Evolutionary conservation across 2,329 filamentous ascomycete genomes (phyloP).

Genomic region (Claviceps paspali): DNA sequence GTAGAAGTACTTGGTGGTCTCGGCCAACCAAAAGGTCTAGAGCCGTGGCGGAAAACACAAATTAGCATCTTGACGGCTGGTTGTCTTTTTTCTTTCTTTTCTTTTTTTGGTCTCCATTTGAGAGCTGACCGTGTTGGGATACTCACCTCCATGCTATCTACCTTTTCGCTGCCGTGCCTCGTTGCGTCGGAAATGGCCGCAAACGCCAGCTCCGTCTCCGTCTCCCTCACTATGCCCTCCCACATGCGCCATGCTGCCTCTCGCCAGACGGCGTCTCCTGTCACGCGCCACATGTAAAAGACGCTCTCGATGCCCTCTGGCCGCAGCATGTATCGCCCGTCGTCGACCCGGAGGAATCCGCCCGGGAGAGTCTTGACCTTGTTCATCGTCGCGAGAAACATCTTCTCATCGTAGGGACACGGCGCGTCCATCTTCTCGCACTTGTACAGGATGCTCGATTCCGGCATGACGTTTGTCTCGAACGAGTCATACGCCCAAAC

Average conservation of each 20-base stretch:
- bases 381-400: too few species aligned
- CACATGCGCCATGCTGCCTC: constrained; percentile 35
- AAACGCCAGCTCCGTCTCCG: constrained; percentile 28
- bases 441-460: constrained; percentile 25
- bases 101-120: too few species aligned
- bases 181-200: constrained; percentile 25
- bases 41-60: too few species aligned
- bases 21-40: constrained; percentile 54
- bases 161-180: constrained; percentile 15
- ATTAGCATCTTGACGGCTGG: background rate
- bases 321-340: constrained; percentile 27
- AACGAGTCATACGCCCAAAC: constrained; percentile 38
- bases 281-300: constrained; percentile 36
- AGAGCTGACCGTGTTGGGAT: too few species aligned
- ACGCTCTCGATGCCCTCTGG: constrained; percentile 38
- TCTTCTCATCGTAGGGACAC: constrained; percentile 18
- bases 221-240: constrained; percentile 24
- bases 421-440: constrained; percentile 20
- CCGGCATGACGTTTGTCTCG: constrained; percentile 38
- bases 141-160: constrained; percentile 48
- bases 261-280: constrained; percentile 27
- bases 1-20: constrained; percentile 69
- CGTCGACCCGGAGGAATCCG: constrained; percentile 42
- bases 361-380: constrained; percentile 19
- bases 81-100: background rate